Base-by-base conservation (phyloP, 2,329 filamentous ascomycete species). In the Elsinoe arachidis region DNA sequence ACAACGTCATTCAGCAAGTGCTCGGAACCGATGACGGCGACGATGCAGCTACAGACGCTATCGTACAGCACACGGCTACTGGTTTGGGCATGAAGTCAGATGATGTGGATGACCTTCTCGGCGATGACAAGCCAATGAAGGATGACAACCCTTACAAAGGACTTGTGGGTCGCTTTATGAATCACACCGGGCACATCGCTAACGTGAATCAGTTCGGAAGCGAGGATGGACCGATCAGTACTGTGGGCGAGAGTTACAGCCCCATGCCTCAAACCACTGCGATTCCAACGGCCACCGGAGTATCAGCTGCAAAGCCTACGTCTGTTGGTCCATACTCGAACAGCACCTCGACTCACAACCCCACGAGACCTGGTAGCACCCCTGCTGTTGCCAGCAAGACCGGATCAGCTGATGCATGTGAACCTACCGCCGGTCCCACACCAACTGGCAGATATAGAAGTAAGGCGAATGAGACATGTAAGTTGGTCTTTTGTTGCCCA, bases 71-170 rank as follows among this genome's bases (percentile, higher is more conserved):
- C 34, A 34, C 49, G 5, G 49, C 26, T 23, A 34, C 37, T n/a
- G 38, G 19, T n/a, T 3, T 53, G 26, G 49, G 49, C 11, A 39
- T 53, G 14, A 30, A 46, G 21, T 46, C 41, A 26, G 49, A 53
- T 4, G 34, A 53, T 34, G 33, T 53, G 33, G 49, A 53, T 21
- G n/a, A 39, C 6, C 11, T 53, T 14, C 34, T 53, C 14, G 49
- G 49, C 30, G 49, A 53, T 19, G 49, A 53, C 19, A 39, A 37
- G 26, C 47, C 47, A 4, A 33, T 52, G 30, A 52, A 52, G 17
- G 47, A 52, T 52, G 47, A 52, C 14, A 52, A 38, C 47, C 47
- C 47, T 11, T 37, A 17, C 33, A 52, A 52, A 19, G 47, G 33
- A 12, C n/a, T 52, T 17, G 47, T 52, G 19, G 5, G 47, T 37